Percentiles rank a stretch among this genome's conserved stretches.
Conservation (phyloP, 23 red algal genomes). For the Gracilaria vermiculophylla region DNA sequence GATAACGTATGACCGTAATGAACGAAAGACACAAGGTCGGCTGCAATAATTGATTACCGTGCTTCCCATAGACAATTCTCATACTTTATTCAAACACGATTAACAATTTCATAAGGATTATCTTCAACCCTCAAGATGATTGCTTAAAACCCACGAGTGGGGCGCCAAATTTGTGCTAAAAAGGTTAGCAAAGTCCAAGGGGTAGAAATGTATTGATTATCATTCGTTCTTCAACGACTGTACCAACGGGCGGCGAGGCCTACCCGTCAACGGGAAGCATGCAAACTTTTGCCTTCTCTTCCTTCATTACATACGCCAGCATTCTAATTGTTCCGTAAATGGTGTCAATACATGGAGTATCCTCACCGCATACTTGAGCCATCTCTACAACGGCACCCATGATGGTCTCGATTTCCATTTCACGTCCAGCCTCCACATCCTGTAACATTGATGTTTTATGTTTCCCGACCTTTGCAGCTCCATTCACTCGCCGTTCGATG, state of each 20-base stretch:
- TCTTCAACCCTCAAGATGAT: no score
- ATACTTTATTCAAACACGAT: no score
- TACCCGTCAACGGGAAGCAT: constrained; percentile 29
- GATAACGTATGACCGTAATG: no score
- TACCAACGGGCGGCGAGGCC: background rate
- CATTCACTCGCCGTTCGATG: constrained; percentile 67
- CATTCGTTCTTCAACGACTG: background rate
- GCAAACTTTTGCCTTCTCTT: constrained; percentile 33
- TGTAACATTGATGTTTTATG: constrained; percentile 72
- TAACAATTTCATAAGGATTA: no score
- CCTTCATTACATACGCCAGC: constrained; percentile 50
- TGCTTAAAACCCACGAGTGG: no score
- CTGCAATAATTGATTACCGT: no score
- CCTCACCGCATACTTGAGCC: constrained; percentile 32
- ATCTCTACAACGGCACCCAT: constrained; percentile 71
- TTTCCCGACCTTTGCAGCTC: constrained; percentile 61
- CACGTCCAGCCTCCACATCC: constrained; percentile 73
- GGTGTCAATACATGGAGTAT: constrained; percentile 55
- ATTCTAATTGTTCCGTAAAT: constrained; percentile 66
- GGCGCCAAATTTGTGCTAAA: no score
- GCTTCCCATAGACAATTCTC: no score
- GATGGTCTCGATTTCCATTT: constrained; percentile 81
- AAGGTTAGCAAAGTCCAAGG: no score
- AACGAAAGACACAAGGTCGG: no score
- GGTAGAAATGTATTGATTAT: no score